Percentiles rank a stretch among this genome's conserved stretches.
Evolutionary conservation across 495 filamentous ascomycete genomes (phyloP).

Genomic region (Umbilicaria muhlenbergii): DNA sequence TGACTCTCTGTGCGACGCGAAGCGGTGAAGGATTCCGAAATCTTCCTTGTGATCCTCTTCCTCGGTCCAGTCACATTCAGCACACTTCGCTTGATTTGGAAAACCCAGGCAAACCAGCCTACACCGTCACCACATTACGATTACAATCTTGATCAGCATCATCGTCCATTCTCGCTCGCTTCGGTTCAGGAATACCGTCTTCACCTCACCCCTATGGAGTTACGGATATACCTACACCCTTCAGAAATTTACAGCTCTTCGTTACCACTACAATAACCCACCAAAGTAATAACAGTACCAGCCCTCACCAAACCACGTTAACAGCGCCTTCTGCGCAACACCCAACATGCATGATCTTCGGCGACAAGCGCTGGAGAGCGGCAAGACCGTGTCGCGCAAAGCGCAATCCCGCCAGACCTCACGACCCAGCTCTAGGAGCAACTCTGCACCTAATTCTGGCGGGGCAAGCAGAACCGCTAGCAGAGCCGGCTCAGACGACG

Average conservation of each 20-base stretch:
- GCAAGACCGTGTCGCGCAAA: conserved; percentile 87
- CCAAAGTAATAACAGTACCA: neutral
- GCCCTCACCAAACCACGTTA: neutral
- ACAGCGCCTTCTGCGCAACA: neutral
- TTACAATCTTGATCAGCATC: too few species aligned
- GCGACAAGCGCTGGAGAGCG: conserved; percentile 69
- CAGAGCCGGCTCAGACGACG: conserved; percentile 59
- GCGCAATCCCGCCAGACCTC: conserved; percentile 60
- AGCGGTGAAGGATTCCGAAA: too few species aligned
- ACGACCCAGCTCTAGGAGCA: conserved; percentile 42
- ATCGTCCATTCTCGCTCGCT: too few species aligned
- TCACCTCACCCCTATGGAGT: conserved; percentile 10
- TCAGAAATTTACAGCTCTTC: conserved; percentile 11
- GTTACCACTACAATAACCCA: conserved; percentile 8
- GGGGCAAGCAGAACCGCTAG: conserved; percentile 23
- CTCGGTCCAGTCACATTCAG: too few species aligned
- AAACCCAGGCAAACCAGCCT: too few species aligned
- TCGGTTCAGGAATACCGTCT: neutral
- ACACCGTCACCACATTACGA: too few species aligned
- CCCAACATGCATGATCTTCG: conserved; percentile 58
- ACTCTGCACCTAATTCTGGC: conserved; percentile 38
- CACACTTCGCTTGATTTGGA: too few species aligned
- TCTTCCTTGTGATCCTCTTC: too few species aligned
- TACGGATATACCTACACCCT: conserved; percentile 11
- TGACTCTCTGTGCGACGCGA: too few species aligned